Evolutionary conservation across 805 yeast genomes (phyloP).

Genomic region (Ogataea glucozyma): DNA sequence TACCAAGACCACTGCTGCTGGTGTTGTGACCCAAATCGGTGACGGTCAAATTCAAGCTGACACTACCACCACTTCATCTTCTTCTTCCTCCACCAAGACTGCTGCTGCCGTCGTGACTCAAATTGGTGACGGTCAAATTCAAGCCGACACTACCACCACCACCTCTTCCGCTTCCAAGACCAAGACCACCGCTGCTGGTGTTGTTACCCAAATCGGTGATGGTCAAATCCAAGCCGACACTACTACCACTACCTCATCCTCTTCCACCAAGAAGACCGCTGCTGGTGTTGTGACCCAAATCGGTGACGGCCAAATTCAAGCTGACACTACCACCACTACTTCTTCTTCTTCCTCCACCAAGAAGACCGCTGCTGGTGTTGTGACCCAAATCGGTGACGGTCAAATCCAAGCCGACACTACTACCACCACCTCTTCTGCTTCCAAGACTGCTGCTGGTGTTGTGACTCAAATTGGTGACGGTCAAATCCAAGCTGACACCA

Average conservation of each 20-base stretch:
- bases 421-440: conserved; percentile 34
- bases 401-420: conserved; percentile 44
- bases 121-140: conserved; percentile 51
- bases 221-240: conserved; percentile 48
- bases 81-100: no score
- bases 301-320: conserved; percentile 51
- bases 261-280: conserved; percentile 21
- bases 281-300: conserved; percentile 41
- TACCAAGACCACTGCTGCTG: conserved; percentile 32
- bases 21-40: conserved; percentile 34
- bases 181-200: conserved; percentile 21
- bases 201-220: conserved; percentile 43
- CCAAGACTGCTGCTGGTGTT: conserved; percentile 28
- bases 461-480: conserved; percentile 35
- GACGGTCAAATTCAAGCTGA: conserved; percentile 34
- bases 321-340: conserved; percentile 33
- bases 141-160: conserved; percentile 37
- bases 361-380: conserved; percentile 40
- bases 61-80: conserved; percentile 33
- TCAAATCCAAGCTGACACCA: conserved; percentile 36
- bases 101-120: conserved; percentile 43
- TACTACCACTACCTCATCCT: conserved; percentile 19
- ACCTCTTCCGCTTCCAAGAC: conserved; percentile 35
- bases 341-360: conserved; percentile 22
- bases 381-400: conserved; percentile 47